These are phyloP conservation scores for Penicillium sp. DNA, from an alignment of 2,329 filamentous ascomycete species.

Conservation along the genomic window DNA sequence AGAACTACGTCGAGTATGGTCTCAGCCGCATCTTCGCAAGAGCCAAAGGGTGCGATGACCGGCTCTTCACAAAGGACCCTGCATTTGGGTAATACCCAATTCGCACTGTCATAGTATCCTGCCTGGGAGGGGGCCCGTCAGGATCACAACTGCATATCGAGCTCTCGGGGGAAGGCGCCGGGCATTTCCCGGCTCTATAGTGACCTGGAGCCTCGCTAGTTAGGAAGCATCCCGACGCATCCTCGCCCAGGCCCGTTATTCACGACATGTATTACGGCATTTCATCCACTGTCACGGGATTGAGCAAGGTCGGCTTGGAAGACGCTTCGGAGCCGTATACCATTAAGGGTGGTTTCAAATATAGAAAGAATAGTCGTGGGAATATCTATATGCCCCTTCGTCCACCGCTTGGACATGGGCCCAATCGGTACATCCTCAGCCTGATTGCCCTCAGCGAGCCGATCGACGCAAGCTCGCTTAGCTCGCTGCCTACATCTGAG, in stretches of 20 bases:
- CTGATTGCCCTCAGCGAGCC: constrained; percentile 46
- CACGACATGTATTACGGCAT: constrained; percentile 47
- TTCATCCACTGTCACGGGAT: constrained; percentile 30
- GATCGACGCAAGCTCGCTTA: constrained; percentile 38
- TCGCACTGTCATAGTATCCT: constrained; percentile 21
- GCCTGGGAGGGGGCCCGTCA: constrained; percentile 22
- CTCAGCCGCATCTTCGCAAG: constrained; percentile 16
- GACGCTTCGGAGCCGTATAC: constrained; percentile 20
- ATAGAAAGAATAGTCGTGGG: constrained; percentile 41
- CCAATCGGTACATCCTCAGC: constrained; percentile 51
- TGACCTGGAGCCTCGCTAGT: constrained; percentile 40
- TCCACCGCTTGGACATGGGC: constrained; percentile 49
- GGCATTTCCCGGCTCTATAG: constrained; percentile 39
- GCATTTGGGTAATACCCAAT: constrained; percentile 18
- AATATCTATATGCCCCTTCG: constrained; percentile 45
- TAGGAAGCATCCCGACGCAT: constrained; percentile 47
- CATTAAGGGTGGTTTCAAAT: constrained; percentile 44
- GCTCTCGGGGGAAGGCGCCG: constrained; percentile 40
- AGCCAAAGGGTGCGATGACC: constrained; percentile 17
- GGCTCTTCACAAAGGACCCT: constrained; percentile 26
- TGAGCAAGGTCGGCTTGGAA: constrained; percentile 39
- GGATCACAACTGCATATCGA: constrained; percentile 31
- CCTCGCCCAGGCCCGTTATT: constrained; percentile 42
- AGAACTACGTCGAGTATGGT: constrained; percentile 18
- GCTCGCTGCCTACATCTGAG: constrained; percentile 39